Evolutionary conservation across 169 alveolate species (phyloP), one percentile per base, ranked within the genome.

Genomic region (Plasmodium ovale): DNA sequence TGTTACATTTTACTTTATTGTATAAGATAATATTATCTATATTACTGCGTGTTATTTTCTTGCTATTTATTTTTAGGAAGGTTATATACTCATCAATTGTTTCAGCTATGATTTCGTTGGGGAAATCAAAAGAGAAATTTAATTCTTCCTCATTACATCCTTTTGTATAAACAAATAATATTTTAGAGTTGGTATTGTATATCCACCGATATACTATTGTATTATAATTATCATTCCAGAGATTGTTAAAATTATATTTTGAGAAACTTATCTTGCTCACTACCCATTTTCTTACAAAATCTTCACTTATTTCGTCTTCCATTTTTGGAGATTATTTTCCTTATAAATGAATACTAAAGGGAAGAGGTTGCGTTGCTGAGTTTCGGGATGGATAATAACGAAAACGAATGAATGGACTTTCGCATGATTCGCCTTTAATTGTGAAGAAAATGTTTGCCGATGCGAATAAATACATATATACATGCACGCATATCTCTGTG

Each of bases 201-300:
- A 82, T 51, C 90, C 90, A 82, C 31, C 65, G 64, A 10, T 49
- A 60, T 14, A 82, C 35, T 69, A 64, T 44, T 16, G 64, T 53
- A 58, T 82, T 82, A 70, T 82, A 82, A 82, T 42, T 35, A 51
- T 65, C 42, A 9, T 82, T 82, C 90, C 90, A 82, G 35, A 82
- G 3, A 27, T 47, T 65, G 27, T 44, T 49, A n/a, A 82, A 65
- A 54, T 42, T 65, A 25, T 51, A 82, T 42, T 82, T 82, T 3
- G 84, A 82, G 21, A 82, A 82, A 65, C 82, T 65, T 65, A 82
- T 82, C 65, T 64, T 82, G 53, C 33, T 49, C 70, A 51, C 64
- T 42, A 82, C 37, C 90, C 90, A 82, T 47, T 21, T 35, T 35
- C 72, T 16, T 82, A 82, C 21, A 82, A 82, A 82, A 12, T 39